Conservation (phyloP, 257 asterid species). For the Gynochthodes officinalis region DNA sequence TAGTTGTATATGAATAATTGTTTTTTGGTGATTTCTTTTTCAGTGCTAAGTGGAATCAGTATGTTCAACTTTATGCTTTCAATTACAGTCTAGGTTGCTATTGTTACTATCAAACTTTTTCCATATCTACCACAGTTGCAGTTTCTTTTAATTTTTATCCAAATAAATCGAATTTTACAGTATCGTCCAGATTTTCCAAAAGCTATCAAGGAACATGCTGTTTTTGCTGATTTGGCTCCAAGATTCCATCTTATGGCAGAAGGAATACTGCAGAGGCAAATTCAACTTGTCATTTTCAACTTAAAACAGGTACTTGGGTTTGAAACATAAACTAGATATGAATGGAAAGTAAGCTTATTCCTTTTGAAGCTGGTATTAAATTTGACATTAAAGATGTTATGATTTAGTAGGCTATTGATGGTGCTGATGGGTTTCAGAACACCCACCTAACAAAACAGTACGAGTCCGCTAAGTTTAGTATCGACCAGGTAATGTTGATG, state of each 20-base stretch:
- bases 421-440: constrained; percentile 90
- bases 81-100: background rate
- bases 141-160: background rate
- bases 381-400: constrained; percentile 1
- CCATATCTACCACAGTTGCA: background rate
- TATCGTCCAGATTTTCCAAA: constrained; percentile 85
- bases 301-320: constrained; percentile 56
- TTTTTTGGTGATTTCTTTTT: background rate
- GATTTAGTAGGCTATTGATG: constrained; percentile 72
- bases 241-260: constrained; percentile 79
- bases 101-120: background rate
- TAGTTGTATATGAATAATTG: background rate
- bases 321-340: background rate
- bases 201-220: constrained; percentile 66
- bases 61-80: background rate
- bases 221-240: constrained; percentile 92
- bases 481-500: constrained; percentile 65
- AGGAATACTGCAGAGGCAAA: constrained; percentile 72
- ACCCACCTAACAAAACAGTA: constrained; percentile 77
- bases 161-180: constrained; percentile 46
- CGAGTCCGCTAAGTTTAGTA: constrained; percentile 87
- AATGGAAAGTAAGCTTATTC: background rate
- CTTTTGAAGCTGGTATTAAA: background rate
- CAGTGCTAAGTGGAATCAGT: background rate
- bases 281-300: constrained; percentile 67